Percentiles rank a stretch among this genome's conserved stretches.
phyloP scores from a whole-genome alignment of 768 basidiomycete species.

The Infundibulicybe gibba region DNA sequence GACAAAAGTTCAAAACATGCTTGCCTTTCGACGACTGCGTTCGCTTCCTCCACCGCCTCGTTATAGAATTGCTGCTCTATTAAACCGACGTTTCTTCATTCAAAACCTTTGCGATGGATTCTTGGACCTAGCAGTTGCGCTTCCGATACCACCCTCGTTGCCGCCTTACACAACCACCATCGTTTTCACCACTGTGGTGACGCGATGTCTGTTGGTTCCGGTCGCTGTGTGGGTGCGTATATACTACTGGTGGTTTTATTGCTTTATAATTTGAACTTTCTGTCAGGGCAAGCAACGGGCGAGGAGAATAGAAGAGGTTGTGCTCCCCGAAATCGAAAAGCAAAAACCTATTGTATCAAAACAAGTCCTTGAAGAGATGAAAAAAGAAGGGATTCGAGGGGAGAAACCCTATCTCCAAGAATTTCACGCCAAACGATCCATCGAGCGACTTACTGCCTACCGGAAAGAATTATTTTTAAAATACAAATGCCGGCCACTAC shows the following conservation, averaged over 20 bases:
- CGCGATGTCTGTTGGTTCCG: conserved; percentile 64
- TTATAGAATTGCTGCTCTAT: conserved; percentile 4
- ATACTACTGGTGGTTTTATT: background rate
- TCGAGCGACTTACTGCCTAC: conserved; percentile 48
- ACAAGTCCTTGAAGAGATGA: conserved; percentile 50
- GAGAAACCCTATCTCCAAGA: conserved; percentile 48
- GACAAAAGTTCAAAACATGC: conserved; percentile 18
- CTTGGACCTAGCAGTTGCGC: conserved; percentile 69
- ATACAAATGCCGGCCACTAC: conserved; percentile 53
- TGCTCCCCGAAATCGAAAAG: conserved; percentile 52
- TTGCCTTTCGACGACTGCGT: conserved; percentile 25
- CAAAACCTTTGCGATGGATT: conserved; percentile 59
- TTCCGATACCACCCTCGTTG: conserved; percentile 66
- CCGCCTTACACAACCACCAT: conserved; percentile 77
- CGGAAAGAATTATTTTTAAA: conserved; percentile 58
- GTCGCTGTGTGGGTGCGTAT: conserved; percentile 71
- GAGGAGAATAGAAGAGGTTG: conserved; percentile 56
- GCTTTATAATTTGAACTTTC: conserved; percentile 11
- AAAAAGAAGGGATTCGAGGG: conserved; percentile 46
- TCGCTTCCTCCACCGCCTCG: conserved; percentile 8
- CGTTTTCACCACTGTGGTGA: conserved; percentile 59
- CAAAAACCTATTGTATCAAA: conserved; percentile 40
- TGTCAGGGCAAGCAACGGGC: conserved; percentile 59
- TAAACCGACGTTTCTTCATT: conserved; percentile 28
- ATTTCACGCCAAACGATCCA: conserved; percentile 43